phyloP scores from a whole-genome alignment of 2,329 filamentous ascomycete genomes.

The Clonostachys byssicola region DNA sequence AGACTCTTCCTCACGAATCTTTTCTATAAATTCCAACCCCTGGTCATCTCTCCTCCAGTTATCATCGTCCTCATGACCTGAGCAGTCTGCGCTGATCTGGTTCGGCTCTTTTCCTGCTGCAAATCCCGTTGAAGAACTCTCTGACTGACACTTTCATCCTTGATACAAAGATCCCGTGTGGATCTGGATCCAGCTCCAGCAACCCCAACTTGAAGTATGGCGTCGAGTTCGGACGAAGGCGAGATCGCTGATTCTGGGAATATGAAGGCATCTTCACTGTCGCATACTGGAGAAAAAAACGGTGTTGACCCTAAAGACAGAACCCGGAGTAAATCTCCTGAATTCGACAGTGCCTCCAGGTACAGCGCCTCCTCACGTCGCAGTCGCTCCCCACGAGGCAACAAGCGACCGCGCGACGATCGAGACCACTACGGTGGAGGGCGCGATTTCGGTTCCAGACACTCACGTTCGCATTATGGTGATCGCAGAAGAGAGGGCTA shows the following conservation, averaged over 20 bases:
- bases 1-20: neutral
- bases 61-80: slow-evolving; percentile 13
- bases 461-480: slow-evolving; percentile 60
- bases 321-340: slow-evolving; percentile 62
- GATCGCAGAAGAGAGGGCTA: slow-evolving; percentile 42
- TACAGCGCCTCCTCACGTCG: slow-evolving; percentile 36
- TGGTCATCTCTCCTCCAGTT: neutral
- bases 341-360: slow-evolving; percentile 39
- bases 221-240: slow-evolving; percentile 75
- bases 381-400: slow-evolving; percentile 58
- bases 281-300: slow-evolving; percentile 64
- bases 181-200: slow-evolving; percentile 4
- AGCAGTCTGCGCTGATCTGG: slow-evolving; percentile 34
- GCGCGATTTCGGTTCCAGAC: slow-evolving; percentile 46
- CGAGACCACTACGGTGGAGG: slow-evolving; percentile 53
- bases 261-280: slow-evolving; percentile 84
- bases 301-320: slow-evolving; percentile 92
- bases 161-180: slow-evolving; percentile 12
- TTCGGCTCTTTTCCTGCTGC: slow-evolving; percentile 33
- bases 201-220: slow-evolving; percentile 17
- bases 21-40: too few relatives aligned
- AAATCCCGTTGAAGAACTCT: slow-evolving; percentile 16
- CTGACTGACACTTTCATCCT: slow-evolving; percentile 26
- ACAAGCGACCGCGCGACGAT: slow-evolving; percentile 64
- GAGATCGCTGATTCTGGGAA: slow-evolving; percentile 68